These are phyloP conservation scores for Lactifluus volemus DNA, from an alignment of 768 basidiomycete genomes.

Conservation along the genomic window DNA sequence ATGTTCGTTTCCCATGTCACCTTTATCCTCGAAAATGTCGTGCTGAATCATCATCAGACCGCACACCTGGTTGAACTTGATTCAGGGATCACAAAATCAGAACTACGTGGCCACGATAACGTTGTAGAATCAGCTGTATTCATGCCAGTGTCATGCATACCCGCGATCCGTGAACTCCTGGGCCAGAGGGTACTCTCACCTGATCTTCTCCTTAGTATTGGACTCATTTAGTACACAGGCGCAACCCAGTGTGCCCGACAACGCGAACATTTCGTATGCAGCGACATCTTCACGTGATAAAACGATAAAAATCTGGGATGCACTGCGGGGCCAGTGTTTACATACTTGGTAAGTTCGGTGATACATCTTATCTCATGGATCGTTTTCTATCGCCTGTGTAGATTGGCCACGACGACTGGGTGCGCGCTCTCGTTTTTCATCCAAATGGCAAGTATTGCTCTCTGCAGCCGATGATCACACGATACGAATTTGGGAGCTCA, in stretches of 20 bases:
- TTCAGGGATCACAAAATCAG: slow-evolving; percentile 41
- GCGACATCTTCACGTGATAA: slow-evolving; percentile 49
- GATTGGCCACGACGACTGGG: slow-evolving; percentile 48
- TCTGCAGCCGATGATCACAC: slow-evolving; percentile 54
- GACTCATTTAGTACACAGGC: slow-evolving; percentile 13
- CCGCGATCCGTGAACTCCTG: slow-evolving; percentile 40
- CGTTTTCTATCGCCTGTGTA: slow-evolving; percentile 1
- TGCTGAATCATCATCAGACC: slow-evolving; percentile 30
- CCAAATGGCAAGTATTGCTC: slow-evolving; percentile 47
- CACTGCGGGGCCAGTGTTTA: slow-evolving; percentile 39
- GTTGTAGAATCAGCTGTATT: slow-evolving; percentile 44
- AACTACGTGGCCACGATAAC: slow-evolving; percentile 48
- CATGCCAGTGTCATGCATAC: slow-evolving; percentile 35
- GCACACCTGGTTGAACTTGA: slow-evolving; percentile 42
- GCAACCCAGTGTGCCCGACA: slow-evolving; percentile 26
- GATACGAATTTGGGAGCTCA: slow-evolving; percentile 49
- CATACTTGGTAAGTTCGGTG: slow-evolving; percentile 33
- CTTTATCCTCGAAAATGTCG: neutral
- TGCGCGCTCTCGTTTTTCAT: slow-evolving; percentile 49
- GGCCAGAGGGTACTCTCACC: slow-evolving; percentile 31
- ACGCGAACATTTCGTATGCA: slow-evolving; percentile 32
- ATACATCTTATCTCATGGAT: neutral
- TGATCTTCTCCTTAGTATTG: neutral
- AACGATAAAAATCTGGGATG: slow-evolving; percentile 47
- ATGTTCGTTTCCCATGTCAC: slow-evolving; percentile 29